Evolutionary conservation across 2,329 filamentous ascomycete genomes (phyloP).

Genomic region (Monilinia polystroma): DNA sequence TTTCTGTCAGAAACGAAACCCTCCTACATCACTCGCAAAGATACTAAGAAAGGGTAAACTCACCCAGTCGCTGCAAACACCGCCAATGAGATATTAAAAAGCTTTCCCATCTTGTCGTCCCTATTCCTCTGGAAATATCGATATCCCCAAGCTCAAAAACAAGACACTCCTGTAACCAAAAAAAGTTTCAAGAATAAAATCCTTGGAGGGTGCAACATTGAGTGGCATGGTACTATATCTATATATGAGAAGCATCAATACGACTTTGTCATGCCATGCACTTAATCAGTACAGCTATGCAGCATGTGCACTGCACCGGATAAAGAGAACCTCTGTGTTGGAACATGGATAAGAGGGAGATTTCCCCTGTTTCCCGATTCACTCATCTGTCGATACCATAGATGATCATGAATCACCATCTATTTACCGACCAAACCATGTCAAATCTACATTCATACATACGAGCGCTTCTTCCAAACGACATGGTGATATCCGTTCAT

Average conservation of each 20-base stretch:
- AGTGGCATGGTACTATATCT: slow-evolving; percentile 18
- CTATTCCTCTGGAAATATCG: neutral
- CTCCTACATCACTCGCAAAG: neutral
- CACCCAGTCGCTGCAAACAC: slow-evolving; percentile 45
- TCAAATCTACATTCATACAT: slow-evolving; percentile 2
- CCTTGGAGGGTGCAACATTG: slow-evolving; percentile 3
- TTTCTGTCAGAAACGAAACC: slow-evolving; percentile 17
- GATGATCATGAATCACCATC: neutral
- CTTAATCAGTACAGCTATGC: neutral
- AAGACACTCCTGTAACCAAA: neutral
- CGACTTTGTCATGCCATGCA: neutral
- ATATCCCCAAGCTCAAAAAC: neutral
- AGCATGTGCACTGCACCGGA: slow-evolving; percentile 12
- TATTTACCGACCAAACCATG: neutral
- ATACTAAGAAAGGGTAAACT: neutral
- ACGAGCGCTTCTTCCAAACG: neutral
- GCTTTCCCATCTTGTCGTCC: slow-evolving; percentile 41
- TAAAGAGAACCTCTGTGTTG: slow-evolving; percentile 17
- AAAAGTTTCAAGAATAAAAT: slow-evolving; percentile 5
- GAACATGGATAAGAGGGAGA: slow-evolving; percentile 14
- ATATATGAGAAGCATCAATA: slow-evolving; percentile 7
- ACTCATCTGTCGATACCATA: neutral
- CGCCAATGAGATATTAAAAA: slow-evolving; percentile 46
- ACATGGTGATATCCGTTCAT: neutral
- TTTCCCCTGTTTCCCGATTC: neutral